A percentile compares a stretch with the other conserved stretches of the same genome.
Conservation (phyloP, 305 asterid species). For the Salvia sclarea region DNA sequence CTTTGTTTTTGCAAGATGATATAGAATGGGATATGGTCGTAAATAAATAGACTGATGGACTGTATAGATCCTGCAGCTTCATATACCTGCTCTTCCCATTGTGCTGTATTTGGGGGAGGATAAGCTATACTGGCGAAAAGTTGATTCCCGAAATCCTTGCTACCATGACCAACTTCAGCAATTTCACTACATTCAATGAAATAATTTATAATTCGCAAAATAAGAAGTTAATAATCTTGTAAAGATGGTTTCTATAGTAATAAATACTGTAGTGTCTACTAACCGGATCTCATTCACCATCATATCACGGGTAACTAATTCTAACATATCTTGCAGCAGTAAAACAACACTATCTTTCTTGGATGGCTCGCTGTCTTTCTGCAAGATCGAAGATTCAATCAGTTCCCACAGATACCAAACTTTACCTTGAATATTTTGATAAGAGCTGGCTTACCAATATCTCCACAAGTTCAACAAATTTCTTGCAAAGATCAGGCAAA, state of each 20-base stretch:
- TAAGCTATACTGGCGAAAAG: constrained; percentile 76
- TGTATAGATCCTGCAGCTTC: constrained; percentile 13
- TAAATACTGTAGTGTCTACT: constrained; percentile 37
- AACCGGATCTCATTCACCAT: constrained; percentile 91
- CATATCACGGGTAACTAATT: constrained; percentile 94
- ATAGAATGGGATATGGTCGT: neutral
- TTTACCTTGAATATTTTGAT: constrained; percentile 10
- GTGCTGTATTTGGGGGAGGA: constrained; percentile 89
- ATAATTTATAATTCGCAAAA: constrained; percentile 23
- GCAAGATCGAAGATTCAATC: constrained; percentile 39
- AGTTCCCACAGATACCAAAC: constrained; percentile 28
- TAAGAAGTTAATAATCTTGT: neutral
- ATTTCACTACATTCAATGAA: constrained; percentile 64
- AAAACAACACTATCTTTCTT: constrained; percentile 81
- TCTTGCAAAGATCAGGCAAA: constrained; percentile 77
- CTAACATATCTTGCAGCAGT: constrained; percentile 92
- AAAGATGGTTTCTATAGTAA: constrained; percentile 12
- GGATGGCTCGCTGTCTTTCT: constrained; percentile 82
- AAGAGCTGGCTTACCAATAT: constrained; percentile 67
- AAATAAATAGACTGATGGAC: neutral
- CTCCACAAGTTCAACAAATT: constrained; percentile 86
- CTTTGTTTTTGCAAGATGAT: constrained; percentile 18
- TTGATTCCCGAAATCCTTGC: constrained; percentile 88
- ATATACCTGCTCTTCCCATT: constrained; percentile 97
- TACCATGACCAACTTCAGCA: constrained; percentile 76